These are phyloP conservation scores for Diaporthe sp. DNA, from an alignment of 2,329 filamentous ascomycete species.

Conservation along the genomic window DNA sequence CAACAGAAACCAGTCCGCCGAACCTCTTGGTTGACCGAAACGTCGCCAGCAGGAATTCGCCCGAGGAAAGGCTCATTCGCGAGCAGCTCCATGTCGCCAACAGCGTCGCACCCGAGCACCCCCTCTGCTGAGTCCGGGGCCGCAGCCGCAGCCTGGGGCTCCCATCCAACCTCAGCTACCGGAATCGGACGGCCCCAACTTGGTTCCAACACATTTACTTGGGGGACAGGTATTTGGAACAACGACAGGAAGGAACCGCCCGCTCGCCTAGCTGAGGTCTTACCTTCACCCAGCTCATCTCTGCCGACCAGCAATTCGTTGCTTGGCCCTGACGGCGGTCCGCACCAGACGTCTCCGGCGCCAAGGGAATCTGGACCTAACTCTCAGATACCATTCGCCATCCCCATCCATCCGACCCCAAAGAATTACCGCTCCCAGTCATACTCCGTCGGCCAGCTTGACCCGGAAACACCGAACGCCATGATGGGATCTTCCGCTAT, in stretches of 20 bases:
- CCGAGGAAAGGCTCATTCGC: conserved; percentile 84
- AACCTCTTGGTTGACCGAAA: conserved; percentile 90
- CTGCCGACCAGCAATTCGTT: conserved; percentile 63
- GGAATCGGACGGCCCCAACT: conserved; percentile 64
- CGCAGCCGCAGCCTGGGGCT: conserved; percentile 66
- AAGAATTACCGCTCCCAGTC: conserved; percentile 97
- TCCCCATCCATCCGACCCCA: conserved; percentile 88
- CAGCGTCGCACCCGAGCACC: conserved; percentile 84
- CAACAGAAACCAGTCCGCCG: conserved; percentile 76
- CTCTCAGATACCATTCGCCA: conserved; percentile 84
- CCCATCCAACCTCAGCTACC: conserved; percentile 63
- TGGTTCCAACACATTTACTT: conserved; percentile 70
- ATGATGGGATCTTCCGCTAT: conserved; percentile 63
- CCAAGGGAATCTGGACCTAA: conserved; percentile 68
- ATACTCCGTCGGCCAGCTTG: conserved; percentile 93
- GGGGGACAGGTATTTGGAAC: conserved; percentile 89
- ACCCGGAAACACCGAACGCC: conserved; percentile 70
- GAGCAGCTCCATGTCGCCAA: conserved; percentile 82
- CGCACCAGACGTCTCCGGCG: conserved; percentile 64
- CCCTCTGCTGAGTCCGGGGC: conserved; percentile 76
- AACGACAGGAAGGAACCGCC: conserved; percentile 83
- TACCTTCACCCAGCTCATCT: conserved; percentile 80
- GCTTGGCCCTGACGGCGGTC: conserved; percentile 60
- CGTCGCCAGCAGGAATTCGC: conserved; percentile 72
- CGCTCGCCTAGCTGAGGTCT: conserved; percentile 79